These are phyloP conservation scores for Melaleuca alternifolia DNA, from an alignment of 345 rosid genomes.

Conservation along the genomic window DNA sequence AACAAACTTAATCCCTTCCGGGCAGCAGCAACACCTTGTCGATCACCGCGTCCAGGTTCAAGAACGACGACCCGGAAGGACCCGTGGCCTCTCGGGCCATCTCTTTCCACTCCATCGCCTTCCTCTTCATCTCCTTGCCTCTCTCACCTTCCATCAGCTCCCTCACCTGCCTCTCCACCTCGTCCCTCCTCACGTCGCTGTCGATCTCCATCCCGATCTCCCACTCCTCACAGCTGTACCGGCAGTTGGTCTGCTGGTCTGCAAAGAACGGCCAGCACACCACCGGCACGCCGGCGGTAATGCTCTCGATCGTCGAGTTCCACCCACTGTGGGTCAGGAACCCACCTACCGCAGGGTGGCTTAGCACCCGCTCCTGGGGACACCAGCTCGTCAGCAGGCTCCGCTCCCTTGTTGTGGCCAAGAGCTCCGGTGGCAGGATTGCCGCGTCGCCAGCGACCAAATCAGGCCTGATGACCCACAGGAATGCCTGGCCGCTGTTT, in stretches of 20 bases:
- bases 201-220: constrained; percentile 52
- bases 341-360: constrained; percentile 38
- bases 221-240: constrained; percentile 36
- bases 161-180: constrained; percentile 33
- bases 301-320: constrained; percentile 53
- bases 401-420: constrained; percentile 16
- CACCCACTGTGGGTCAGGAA: constrained; percentile 55
- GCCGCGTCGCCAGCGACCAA: constrained; percentile 33
- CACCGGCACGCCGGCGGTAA: constrained; percentile 33
- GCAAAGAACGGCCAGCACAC: constrained; percentile 58
- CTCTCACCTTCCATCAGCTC: constrained; percentile 43
- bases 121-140: constrained; percentile 39
- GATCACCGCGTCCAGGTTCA: constrained; percentile 19
- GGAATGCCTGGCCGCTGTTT: constrained; percentile 27
- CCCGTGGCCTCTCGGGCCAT: constrained; percentile 10
- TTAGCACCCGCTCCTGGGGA: constrained; percentile 41
- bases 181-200: constrained; percentile 34
- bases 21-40: constrained; percentile 9
- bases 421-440: constrained; percentile 24
- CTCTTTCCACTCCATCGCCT: constrained; percentile 31
- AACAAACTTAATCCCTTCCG: not conserved
- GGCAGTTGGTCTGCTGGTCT: constrained; percentile 44
- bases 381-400: constrained; percentile 41
- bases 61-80: constrained; percentile 20
- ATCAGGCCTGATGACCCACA: constrained; percentile 55